Percentiles rank a stretch among this genome's conserved stretches.
Conservation (phyloP, 805 yeast genomes). For the Schwanniomyces polymorphus region DNA sequence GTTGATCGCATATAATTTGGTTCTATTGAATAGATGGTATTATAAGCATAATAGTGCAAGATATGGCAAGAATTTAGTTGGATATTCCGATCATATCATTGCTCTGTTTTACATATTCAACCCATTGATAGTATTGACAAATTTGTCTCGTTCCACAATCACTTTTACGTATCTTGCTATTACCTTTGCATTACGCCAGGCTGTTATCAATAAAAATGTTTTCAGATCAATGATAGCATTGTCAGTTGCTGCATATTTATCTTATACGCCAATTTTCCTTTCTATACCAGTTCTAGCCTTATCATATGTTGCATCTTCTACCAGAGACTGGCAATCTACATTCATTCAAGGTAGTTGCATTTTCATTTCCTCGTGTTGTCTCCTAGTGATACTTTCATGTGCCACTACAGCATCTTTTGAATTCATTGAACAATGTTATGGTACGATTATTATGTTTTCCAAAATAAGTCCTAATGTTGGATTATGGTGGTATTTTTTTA, state of each 20-base stretch:
- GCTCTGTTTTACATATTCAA: slow-evolving; percentile 73
- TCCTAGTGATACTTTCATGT: slow-evolving; percentile 27
- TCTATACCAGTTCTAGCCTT: slow-evolving; percentile 55
- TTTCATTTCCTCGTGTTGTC: slow-evolving; percentile 12
- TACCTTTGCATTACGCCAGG: slow-evolving; percentile 44
- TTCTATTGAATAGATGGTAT: slow-evolving; percentile 47
- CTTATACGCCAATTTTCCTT: slow-evolving; percentile 62
- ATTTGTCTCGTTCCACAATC: slow-evolving; percentile 67
- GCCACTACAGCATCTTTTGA: slow-evolving; percentile 23
- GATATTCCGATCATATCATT: slow-evolving; percentile 44
- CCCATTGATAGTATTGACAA: slow-evolving; percentile 73
- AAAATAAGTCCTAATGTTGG: slow-evolving; percentile 90
- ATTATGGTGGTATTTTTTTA: slow-evolving; percentile 97
- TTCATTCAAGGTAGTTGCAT: slow-evolving; percentile 18
- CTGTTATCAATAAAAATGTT: slow-evolving; percentile 39
- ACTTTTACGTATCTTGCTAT: slow-evolving; percentile 61
- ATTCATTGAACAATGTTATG: slow-evolving; percentile 44
- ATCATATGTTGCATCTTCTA: slow-evolving; percentile 18
- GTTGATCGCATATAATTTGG: slow-evolving; percentile 53
- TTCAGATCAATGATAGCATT: slow-evolving; percentile 51
- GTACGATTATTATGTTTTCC: slow-evolving; percentile 55
- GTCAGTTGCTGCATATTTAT: slow-evolving; percentile 63
- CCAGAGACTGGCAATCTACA: slow-evolving; percentile 5
- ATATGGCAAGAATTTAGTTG: slow-evolving; percentile 14
- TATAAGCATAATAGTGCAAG: slow-evolving; percentile 19